These are phyloP conservation scores for Stachybotrys chlorohalonatus DNA, from an alignment of 2,329 filamentous ascomycete species.

Conservation along the genomic window DNA sequence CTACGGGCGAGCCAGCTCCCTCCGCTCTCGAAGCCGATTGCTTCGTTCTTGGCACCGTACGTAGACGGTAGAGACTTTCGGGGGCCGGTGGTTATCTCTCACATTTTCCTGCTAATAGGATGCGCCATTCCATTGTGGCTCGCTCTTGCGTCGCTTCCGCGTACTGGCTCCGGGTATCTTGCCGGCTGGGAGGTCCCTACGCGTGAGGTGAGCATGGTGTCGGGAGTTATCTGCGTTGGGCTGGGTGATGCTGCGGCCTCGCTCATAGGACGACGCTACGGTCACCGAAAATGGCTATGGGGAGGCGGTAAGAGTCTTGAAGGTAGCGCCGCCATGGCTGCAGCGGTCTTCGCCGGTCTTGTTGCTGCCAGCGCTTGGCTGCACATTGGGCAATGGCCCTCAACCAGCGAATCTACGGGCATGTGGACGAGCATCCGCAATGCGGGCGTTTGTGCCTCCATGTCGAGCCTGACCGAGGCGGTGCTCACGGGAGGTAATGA, in stretches of 20 bases:
- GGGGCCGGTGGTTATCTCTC: constrained; percentile 88
- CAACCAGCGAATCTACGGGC: constrained; percentile 31
- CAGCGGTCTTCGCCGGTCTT: constrained; percentile 69
- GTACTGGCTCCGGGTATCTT: constrained; percentile 46
- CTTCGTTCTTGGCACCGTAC: constrained; percentile 82
- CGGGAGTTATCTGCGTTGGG: constrained; percentile 88
- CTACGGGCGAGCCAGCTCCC: constrained; percentile 86
- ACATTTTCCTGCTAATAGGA: constrained; percentile 91
- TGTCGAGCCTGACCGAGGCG: constrained; percentile 87
- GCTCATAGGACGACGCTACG: constrained; percentile 78
- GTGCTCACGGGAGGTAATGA: constrained; percentile 95
- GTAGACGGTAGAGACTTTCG: constrained; percentile 89
- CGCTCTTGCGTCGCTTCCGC: constrained; percentile 60
- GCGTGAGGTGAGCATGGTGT: constrained; percentile 80
- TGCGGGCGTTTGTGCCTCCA: constrained; percentile 60
- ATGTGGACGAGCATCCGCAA: constrained; percentile 45
- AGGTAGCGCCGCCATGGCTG: constrained; percentile 72
- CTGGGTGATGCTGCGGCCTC: constrained; percentile 92
- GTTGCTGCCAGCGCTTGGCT: constrained; percentile 66
- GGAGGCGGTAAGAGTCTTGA: constrained; percentile 93
- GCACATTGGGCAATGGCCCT: constrained; percentile 64
- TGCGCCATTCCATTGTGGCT: constrained; percentile 95
- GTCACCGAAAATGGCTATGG: constrained; percentile 90
- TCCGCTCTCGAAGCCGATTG: constrained; percentile 77
- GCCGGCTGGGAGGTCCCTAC: constrained; percentile 65